Conservation (phyloP, 2,329 filamentous ascomycete genomes). For the Ophiocordyceps sinensis region DNA sequence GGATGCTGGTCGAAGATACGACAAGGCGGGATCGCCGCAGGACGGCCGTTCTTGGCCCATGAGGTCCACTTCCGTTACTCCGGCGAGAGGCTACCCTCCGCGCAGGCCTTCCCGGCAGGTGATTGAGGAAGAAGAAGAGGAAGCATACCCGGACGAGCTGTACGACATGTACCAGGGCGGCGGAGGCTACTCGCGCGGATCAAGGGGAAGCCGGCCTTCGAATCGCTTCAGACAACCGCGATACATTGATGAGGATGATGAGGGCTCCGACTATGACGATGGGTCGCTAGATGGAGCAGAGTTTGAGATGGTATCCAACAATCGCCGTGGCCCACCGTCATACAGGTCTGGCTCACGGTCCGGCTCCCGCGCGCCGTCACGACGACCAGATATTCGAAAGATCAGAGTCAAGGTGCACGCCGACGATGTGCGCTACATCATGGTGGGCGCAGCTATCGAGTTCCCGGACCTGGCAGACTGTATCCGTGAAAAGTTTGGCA, state of each 20-base stretch:
- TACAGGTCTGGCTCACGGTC: conserved; percentile 23
- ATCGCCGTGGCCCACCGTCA: conserved; percentile 24
- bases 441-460: conserved; percentile 58
- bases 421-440: conserved; percentile 84
- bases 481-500: conserved; percentile 75
- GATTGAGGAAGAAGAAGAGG: conserved; percentile 40
- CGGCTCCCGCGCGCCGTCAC: conserved; percentile 37
- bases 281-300: conserved; percentile 60
- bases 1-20: conserved; percentile 36
- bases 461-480: conserved; percentile 66
- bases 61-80: conserved; percentile 30
- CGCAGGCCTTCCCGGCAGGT: conserved; percentile 15
- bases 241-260: conserved; percentile 71
- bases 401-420: conserved; percentile 86
- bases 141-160: conserved; percentile 53
- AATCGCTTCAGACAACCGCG: conserved; percentile 29
- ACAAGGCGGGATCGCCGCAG: conserved; percentile 36
- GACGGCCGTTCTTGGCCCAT: conserved; percentile 19
- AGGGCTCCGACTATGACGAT: conserved; percentile 59
- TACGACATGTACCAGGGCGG: conserved; percentile 46
- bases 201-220: conserved; percentile 16
- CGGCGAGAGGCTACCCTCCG: conserved; percentile 28
- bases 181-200: conserved; percentile 19
- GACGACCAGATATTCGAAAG: conserved; percentile 54
- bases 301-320: conserved; percentile 61